phyloP scores from a whole-genome alignment of 768 basidiomycete species.

The Suillus fuscotomentosus region DNA sequence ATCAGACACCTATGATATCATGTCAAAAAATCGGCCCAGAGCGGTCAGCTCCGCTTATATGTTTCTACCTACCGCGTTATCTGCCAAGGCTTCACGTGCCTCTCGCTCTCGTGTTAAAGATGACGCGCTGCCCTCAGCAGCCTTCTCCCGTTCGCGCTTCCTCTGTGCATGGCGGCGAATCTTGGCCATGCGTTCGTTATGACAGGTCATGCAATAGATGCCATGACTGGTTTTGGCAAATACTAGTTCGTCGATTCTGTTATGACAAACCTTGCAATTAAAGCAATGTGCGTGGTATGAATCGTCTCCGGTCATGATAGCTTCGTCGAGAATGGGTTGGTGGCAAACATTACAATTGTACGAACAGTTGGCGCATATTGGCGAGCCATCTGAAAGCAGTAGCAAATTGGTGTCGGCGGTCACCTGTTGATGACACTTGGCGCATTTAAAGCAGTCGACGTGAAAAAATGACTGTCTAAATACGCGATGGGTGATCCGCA shows the following conservation, averaged over 20 bases:
- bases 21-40: background rate
- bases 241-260: slow-evolving; percentile 95
- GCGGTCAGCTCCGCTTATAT: background rate
- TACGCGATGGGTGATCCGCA: slow-evolving; percentile 12
- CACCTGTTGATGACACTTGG: slow-evolving; percentile 90
- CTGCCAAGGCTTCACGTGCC: slow-evolving; percentile 29
- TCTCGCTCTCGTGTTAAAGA: slow-evolving; percentile 27
- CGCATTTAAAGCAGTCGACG: slow-evolving; percentile 94
- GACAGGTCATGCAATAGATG: slow-evolving; percentile 98
- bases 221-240: slow-evolving; percentile 98
- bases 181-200: slow-evolving; percentile 94
- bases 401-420: slow-evolving; percentile 97
- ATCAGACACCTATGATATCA: slow-evolving; percentile 12
- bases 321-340: slow-evolving; percentile 94
- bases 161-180: slow-evolving; percentile 90
- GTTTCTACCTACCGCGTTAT: slow-evolving; percentile 40
- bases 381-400: slow-evolving; percentile 95
- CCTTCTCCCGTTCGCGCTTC: slow-evolving; percentile 58
- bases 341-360: slow-evolving; percentile 96
- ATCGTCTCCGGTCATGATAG: slow-evolving; percentile 99
- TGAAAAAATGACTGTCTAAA: slow-evolving; percentile 91
- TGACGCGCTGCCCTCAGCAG: slow-evolving; percentile 23
- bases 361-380: slow-evolving; percentile 91
- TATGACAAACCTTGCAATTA: slow-evolving; percentile 93
- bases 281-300: slow-evolving; percentile 99